phyloP scores from a whole-genome alignment of 305 asterid genomes.

The Nicotiana rustica region DNA sequence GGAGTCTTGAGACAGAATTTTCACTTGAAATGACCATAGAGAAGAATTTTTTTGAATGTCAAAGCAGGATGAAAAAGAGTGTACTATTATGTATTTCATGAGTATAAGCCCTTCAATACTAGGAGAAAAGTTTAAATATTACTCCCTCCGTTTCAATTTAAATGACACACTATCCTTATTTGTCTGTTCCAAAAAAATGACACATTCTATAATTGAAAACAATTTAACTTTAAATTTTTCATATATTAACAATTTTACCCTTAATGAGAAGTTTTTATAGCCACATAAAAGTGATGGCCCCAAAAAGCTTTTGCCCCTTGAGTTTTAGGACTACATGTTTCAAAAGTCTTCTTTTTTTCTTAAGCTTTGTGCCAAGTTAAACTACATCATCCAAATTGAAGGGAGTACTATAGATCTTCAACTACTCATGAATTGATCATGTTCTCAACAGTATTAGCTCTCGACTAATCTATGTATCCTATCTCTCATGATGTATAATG shows the following conservation, averaged over 20 bases:
- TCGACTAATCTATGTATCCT: neutral
- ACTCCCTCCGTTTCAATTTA: no score
- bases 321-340: neutral
- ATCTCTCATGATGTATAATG: slow-evolving; percentile 9
- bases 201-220: no score
- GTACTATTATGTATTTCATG: slow-evolving; percentile 11
- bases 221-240: no score
- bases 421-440: slow-evolving; percentile 17
- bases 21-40: neutral
- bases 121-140: slow-evolving; percentile 6
- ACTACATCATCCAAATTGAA: no score
- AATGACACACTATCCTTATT: no score
- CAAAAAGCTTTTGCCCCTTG: no score
- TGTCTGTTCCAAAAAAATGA: neutral
- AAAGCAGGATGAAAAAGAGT: neutral
- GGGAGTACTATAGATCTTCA: neutral
- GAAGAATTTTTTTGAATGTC: neutral
- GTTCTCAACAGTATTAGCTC: neutral
- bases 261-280: no score
- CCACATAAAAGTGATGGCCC: no score
- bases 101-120: neutral
- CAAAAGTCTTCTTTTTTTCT: neutral
- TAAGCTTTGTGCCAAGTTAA: no score
- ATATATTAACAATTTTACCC: no score
- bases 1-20: slow-evolving; percentile 9